phyloP scores from a whole-genome alignment of 768 basidiomycete species.

The Krasilnikovozyma curviuscula region DNA sequence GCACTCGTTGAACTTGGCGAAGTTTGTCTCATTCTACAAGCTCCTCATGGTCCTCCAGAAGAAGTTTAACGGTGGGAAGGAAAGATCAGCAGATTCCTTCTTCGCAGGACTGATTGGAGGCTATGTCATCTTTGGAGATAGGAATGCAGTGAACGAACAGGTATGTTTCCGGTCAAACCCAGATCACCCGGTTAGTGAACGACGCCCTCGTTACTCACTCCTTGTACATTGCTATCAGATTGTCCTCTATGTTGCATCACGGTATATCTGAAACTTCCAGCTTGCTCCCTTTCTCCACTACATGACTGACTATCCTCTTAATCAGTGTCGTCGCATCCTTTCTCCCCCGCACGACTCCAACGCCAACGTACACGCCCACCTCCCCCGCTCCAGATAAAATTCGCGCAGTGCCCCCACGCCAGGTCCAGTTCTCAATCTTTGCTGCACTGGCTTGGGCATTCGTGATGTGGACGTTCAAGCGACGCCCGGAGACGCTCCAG shows the following conservation, averaged over 20 bases:
- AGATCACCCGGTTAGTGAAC: not conserved
- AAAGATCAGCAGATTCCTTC: slow-evolving; percentile 64
- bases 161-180: slow-evolving; percentile 4
- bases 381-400: slow-evolving; percentile 30
- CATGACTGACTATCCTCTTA: slow-evolving; percentile 23
- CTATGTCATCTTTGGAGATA: slow-evolving; percentile 33
- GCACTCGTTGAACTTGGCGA: slow-evolving; percentile 81
- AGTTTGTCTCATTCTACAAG: slow-evolving; percentile 91
- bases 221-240: slow-evolving; percentile 37
- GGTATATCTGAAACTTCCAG: not conserved
- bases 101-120: slow-evolving; percentile 83
- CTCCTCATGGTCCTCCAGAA: slow-evolving; percentile 59
- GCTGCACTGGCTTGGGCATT: slow-evolving; percentile 82
- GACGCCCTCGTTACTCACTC: not conserved
- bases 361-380: slow-evolving; percentile 25
- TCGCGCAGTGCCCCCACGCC: slow-evolving; percentile 58
- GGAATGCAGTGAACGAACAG: slow-evolving; percentile 31
- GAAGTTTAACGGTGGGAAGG: slow-evolving; percentile 59
- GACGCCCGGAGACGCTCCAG: slow-evolving; percentile 75
- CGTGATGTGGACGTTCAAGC: slow-evolving; percentile 88
- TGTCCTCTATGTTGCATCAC: slow-evolving; percentile 59
- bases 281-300: not conserved
- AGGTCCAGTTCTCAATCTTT: slow-evolving; percentile 65
- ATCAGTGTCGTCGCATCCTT: slow-evolving; percentile 81
- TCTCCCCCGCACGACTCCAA: slow-evolving; percentile 45